These are phyloP conservation scores for Petunia hybrid DNA, from an alignment of 305 asterid species.

Conservation along the genomic window DNA sequence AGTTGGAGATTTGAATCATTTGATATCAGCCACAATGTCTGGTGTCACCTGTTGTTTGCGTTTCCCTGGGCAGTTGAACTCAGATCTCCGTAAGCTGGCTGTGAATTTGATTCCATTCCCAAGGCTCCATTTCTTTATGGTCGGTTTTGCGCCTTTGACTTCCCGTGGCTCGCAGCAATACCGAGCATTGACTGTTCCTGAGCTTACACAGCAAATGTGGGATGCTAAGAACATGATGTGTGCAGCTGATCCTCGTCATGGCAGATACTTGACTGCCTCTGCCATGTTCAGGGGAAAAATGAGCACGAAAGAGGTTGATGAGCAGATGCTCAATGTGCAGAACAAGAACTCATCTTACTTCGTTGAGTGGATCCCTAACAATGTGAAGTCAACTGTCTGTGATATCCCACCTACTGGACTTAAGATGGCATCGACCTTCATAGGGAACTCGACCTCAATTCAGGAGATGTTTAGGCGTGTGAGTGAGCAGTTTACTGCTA, in stretches of 20 bases:
- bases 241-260: conserved; percentile 29
- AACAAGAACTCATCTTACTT: conserved; percentile 27
- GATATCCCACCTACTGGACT: conserved; percentile 27
- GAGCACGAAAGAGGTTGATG: conserved; percentile 26
- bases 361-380: conserved; percentile 30
- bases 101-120: conserved; percentile 27
- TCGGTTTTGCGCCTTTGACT: conserved; percentile 29
- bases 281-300: conserved; percentile 29
- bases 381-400: conserved; percentile 32
- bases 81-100: conserved; percentile 21
- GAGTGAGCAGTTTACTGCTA: conserved; percentile 71
- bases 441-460: conserved; percentile 21
- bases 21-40: conserved; percentile 31
- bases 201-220: conserved; percentile 31
- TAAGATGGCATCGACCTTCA: conserved; percentile 16
- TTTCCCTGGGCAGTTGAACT: conserved; percentile 23
- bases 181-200: conserved; percentile 28
- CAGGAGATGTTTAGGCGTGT: conserved; percentile 41
- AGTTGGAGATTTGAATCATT: conserved; percentile 30
- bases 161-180: conserved; percentile 31
- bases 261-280: conserved; percentile 18
- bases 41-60: conserved; percentile 27
- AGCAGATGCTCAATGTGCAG: conserved; percentile 32
- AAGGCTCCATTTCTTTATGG: conserved; percentile 32
- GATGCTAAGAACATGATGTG: conserved; percentile 31